Evolutionary conservation across 192 early-diverging fungal genomes (phyloP), one percentile per base, ranked within the genome.

Genomic region (Pilobolus umbonatus): DNA sequence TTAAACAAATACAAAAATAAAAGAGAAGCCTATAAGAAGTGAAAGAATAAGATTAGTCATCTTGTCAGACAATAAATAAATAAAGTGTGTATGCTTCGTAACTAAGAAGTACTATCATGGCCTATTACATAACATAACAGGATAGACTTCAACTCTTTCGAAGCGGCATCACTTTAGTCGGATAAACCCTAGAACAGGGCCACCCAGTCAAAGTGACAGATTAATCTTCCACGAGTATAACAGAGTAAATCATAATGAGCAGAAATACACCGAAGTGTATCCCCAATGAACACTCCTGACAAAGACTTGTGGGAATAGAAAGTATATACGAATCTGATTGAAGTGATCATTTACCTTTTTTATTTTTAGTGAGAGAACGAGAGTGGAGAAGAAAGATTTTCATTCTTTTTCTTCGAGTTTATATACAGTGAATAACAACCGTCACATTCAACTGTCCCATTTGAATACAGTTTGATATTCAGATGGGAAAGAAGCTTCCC

Each of bases 191-290:
- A 66, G 50, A 66, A 66, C 64, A 58, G 64, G 39, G 24, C 46
- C 39, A 39, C 32, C 45, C 55, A 58, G 49, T 58, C 57, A 50
- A 40, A 30, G 38, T 30, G 38, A 51, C 50, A 51, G 40, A 50
- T 64, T 59, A 38, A 46, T 66, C 29, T 66, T 66, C 64, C 64
- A 66, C 64, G 50, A 60, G 57, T 50, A 45, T 66, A 66, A 66
- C 64, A 57, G 64, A 59, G 56, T n/a, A n/a, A 26, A 52, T 35
- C 55, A 56, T 54, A n/a, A n/a, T n/a, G n/a, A n/a, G n/a, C n/a
- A n/a, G n/a, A n/a, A n/a, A n/a, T n/a, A n/a, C 64, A 57, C 38
- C 51, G 40, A 30, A 25, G 14, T 44, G 32, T 38, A 43, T 34
- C 31, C 48, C 14, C 35, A 43, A 57, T 44, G 48, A 21, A 17